Evolutionary conservation across 1,284 basidiomycete species (phyloP), one percentile per base, ranked within the genome.

Genomic region (Malassezia nana): DNA sequence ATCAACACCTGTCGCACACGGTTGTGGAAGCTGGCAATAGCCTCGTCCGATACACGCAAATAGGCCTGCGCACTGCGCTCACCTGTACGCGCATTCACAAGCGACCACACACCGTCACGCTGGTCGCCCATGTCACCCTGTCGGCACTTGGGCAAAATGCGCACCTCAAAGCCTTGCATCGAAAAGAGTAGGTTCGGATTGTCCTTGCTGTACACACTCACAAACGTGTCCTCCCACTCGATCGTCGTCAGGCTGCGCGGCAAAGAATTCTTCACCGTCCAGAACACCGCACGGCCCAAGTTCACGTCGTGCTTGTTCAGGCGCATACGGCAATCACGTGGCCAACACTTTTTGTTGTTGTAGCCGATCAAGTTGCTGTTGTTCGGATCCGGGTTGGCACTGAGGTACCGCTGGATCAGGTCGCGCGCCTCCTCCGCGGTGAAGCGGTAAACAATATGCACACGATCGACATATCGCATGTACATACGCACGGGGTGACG

Each of bases 271-370:
- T 96, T 96, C 75, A 98, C 89, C 66, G 96, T 96, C 94, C 92
- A 98, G 62, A 95, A 96, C 10, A 96, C 92, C 6, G 94, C 94
- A 62, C 94, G 83, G 28, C 92, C 92, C 29, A 98, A 80, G 75
- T 99, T 98, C 76, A 98, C 94, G 72, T 99, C 94, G 76, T 98
- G 92, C 78, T 99, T 99, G 80, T 95, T 94, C 53, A 99, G 81
- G 30, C 94, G 81, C 94, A 99, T 99, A 56, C 94, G 85, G 74
- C 91, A 96, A 75, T 99, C 94, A 60, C 91, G 82, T 22, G 94
- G 94, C 94, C 94, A 96, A 78, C 94, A 98, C 53, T 89, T 86
- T 76, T 92, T 92, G 79, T 95, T 96, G 79, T 96, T 96, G 78
- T 96, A 99, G 2, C 92, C 92, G 62, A 96, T 92, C 61, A 98